phyloP scores from a whole-genome alignment of 257 asterid genomes.

The Lycium ferocissimum region DNA sequence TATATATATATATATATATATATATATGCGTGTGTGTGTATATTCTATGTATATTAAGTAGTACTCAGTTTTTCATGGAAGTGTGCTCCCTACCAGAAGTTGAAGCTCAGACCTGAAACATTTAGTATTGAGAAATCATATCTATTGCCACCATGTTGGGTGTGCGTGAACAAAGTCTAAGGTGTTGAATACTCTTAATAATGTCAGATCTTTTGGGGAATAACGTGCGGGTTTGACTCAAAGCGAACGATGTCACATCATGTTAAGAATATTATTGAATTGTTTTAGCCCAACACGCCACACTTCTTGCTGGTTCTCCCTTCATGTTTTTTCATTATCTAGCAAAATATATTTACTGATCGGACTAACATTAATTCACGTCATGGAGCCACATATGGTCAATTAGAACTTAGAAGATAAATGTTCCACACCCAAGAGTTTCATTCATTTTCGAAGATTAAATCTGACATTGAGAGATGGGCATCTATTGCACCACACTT shows the following conservation, averaged over 20 bases:
- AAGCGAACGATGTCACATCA: no score
- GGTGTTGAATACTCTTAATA: neutral
- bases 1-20: neutral
- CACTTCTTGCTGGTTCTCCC: neutral
- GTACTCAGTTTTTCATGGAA: no score
- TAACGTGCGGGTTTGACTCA: neutral
- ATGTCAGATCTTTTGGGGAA: neutral
- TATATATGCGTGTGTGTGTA: no score
- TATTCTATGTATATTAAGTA: no score
- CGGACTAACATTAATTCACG: neutral
- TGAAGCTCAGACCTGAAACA: neutral
- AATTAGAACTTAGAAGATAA: neutral
- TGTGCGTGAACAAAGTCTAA: neutral
- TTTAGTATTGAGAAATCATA: neutral
- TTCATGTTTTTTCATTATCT: no score
- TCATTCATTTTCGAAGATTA: neutral
- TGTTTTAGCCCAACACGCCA: neutral
- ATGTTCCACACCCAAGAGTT: neutral
- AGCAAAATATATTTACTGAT: neutral
- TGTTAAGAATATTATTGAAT: neutral
- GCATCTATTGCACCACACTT: neutral
- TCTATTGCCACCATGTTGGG: neutral
- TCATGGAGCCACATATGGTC: neutral
- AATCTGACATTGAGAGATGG: neutral
- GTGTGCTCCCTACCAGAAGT: neutral